phyloP scores from a whole-genome alignment of 169 alveolate species.

The Plasmodium inui region DNA sequence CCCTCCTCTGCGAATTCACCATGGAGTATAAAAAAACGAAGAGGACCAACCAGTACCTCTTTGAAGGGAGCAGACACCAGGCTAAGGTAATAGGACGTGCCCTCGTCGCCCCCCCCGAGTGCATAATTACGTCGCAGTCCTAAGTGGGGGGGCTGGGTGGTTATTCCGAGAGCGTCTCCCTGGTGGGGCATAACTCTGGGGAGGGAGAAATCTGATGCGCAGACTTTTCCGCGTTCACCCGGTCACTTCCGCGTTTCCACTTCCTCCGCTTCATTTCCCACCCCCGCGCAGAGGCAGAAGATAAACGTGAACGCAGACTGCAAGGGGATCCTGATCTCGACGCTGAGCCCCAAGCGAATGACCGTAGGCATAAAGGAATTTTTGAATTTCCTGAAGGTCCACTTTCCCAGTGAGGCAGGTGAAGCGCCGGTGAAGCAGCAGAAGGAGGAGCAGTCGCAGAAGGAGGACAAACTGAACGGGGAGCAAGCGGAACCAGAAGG shows the following conservation, averaged over 20 bases:
- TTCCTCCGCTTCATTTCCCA: neutral
- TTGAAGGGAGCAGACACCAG: conserved; percentile 53
- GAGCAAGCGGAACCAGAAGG: neutral
- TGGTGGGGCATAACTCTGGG: too few species aligned
- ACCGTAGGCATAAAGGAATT: conserved; percentile 35
- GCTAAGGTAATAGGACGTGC: conserved; percentile 2
- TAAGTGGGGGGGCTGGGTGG: neutral
- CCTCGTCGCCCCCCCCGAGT: too few species aligned
- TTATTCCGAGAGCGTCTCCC: too few species aligned
- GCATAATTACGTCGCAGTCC: neutral
- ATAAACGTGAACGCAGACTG: conserved; percentile 46
- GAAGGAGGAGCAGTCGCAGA: conserved; percentile 1
- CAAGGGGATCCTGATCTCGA: conserved; percentile 53
- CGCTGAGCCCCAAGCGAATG: conserved; percentile 17
- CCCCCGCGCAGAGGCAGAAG: conserved; percentile 37
- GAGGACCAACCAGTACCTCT: conserved; percentile 44
- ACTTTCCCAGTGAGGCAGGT: conserved; percentile 63
- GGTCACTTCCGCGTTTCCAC: neutral
- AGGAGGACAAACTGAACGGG: neutral
- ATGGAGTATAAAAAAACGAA: conserved; percentile 71
- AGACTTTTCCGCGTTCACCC: neutral
- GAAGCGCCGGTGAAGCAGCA: conserved; percentile 18
- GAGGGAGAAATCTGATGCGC: neutral
- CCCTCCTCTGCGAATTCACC: neutral
- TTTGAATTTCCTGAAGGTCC: conserved; percentile 16